Evolutionary conservation across 257 asterid genomes (phyloP), one percentile per base, ranked within the genome.

Genomic region (Misopates orontium): DNA sequence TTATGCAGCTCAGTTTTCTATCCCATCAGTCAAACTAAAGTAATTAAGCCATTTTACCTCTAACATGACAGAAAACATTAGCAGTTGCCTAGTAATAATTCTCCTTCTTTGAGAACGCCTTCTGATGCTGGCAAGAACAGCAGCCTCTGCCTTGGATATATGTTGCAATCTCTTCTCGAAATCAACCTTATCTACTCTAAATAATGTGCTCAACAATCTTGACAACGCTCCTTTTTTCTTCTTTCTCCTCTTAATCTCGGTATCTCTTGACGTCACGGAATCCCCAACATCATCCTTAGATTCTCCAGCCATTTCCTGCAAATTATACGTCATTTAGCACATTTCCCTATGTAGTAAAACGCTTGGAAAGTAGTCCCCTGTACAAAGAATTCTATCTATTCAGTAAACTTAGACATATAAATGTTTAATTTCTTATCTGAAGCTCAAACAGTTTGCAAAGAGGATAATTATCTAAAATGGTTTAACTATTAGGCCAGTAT

Each of bases 101-200:
- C 86, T 83, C 79, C 82, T 82, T 62, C 79, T 78, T 41, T 78
- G 88, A 48, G 96, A 75, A 21, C 96, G 96, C 71, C 62, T 88
- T 40, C 78, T 76, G 36, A 87, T 80, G 75, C 95, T 84, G 52
- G 87, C 69, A 70, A 86, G 87, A 71, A 88, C 84, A 45, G 85
- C 68, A 67, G 95, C 90, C 84, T 93, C 99, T 77, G 88, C 95
- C 85, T 88, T 93, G 40, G 95, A 79, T 71, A 93, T 88, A 68
- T 88, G 79, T 77, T 88, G 75, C 88, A 93, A 75, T 76, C 97
- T 80, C 84, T 93, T 93, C 81, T 93, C 96, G 56, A 90, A 90
- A 80, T 93, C 96, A 55, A 88, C 95, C 59, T 86, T 84, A 50
- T 71, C 85, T 22, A 75, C 68, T 75, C 96, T 75, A 73, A 84